A percentile compares a stretch with the other conserved stretches of the same genome.
Conservation (phyloP, 106 monocot species). For the Posidonia australis region DNA sequence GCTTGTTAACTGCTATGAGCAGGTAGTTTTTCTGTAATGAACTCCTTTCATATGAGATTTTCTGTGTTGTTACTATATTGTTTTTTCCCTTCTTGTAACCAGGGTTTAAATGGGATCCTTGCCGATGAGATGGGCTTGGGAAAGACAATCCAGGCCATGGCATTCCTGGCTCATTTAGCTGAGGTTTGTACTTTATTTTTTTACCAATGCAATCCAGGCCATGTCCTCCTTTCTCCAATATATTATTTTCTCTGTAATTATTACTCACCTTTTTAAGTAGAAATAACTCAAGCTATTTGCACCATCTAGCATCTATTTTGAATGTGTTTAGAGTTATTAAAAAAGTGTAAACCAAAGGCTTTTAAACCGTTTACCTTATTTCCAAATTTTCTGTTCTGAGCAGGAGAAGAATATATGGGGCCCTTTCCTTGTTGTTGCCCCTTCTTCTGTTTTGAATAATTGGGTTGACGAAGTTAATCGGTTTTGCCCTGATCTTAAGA, state of each 20-base stretch:
- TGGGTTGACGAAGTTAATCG: conserved; percentile 93
- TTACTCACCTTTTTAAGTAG: background rate
- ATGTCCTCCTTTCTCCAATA: background rate
- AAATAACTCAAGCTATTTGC: background rate
- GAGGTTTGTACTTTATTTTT: conserved; percentile 40
- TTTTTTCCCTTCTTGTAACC: conserved; percentile 1
- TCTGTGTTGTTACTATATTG: background rate
- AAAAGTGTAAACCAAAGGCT: background rate
- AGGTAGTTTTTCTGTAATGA: conserved; percentile 36
- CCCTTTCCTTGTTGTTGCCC: conserved; percentile 94
- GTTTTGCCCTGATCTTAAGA: conserved; percentile 88
- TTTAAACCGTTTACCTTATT: background rate
- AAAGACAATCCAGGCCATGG: conserved; percentile 99
- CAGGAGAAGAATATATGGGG: conserved; percentile 99
- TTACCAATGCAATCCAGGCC: background rate
- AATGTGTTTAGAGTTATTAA: background rate
- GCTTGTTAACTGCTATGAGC: conserved; percentile 98
- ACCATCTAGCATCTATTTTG: background rate
- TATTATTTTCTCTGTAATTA: background rate
- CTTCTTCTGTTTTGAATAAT: conserved; percentile 92
- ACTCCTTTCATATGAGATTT: background rate
- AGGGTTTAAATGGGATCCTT: conserved; percentile 98
- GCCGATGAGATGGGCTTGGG: conserved; percentile 99
- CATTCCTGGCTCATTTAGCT: conserved; percentile 94
- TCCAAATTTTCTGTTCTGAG: background rate